Conservation (phyloP, 192 early-diverging fungal genomes). For the Backusella circina region DNA sequence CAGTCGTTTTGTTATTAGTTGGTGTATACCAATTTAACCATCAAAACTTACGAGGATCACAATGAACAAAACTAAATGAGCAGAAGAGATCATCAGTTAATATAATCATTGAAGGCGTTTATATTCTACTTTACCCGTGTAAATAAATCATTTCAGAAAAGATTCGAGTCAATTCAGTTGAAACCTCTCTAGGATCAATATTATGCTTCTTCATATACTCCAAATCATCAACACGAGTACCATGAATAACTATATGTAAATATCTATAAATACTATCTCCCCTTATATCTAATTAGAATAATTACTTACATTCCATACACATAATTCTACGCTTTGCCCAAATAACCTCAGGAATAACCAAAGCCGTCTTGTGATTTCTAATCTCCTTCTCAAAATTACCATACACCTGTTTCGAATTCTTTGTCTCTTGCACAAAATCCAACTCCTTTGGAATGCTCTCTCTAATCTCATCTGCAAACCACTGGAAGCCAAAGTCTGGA, state of each 20-base stretch:
- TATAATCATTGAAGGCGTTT: no score
- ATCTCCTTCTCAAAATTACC: slow-evolving; percentile 53
- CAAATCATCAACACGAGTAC: slow-evolving; percentile 75
- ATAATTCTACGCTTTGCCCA: slow-evolving; percentile 76
- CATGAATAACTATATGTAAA: slow-evolving; percentile 41
- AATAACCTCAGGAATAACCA: slow-evolving; percentile 78
- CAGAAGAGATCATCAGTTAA: background rate
- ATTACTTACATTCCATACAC: slow-evolving; percentile 77
- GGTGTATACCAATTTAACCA: background rate
- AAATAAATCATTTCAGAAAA: slow-evolving; percentile 92
- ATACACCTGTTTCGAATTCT: slow-evolving; percentile 67
- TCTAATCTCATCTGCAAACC: slow-evolving; percentile 87
- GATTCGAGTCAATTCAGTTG: slow-evolving; percentile 65
- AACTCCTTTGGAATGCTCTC: slow-evolving; percentile 82
- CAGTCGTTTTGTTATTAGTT: background rate
- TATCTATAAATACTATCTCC: background rate
- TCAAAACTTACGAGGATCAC: slow-evolving; percentile 69
- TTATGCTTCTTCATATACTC: slow-evolving; percentile 60
- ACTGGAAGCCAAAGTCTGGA: slow-evolving; percentile 88
- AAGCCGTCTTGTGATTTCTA: slow-evolving; percentile 29
- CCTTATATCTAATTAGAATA: background rate
- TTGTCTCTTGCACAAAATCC: slow-evolving; percentile 79
- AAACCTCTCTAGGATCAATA: slow-evolving; percentile 76
- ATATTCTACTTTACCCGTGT: slow-evolving; percentile 46
- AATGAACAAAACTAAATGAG: slow-evolving; percentile 64